Conservation (phyloP, 1,284 basidiomycete genomes). For the Schizophyllum amplum region DNA sequence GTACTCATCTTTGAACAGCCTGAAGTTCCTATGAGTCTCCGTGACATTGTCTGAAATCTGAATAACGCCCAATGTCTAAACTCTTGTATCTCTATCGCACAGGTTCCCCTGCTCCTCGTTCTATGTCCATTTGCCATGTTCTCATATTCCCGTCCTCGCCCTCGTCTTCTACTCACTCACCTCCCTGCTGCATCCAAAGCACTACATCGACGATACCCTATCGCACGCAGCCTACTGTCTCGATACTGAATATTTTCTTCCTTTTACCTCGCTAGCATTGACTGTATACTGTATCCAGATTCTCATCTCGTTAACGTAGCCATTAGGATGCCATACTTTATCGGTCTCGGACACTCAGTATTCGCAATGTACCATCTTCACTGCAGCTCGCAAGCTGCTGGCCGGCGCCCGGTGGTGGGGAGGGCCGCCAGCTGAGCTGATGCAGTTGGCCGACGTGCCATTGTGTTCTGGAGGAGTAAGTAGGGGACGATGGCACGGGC, state of each 20-base stretch:
- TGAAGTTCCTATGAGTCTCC: slow-evolving; percentile 81
- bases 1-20: slow-evolving; percentile 39
- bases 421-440: slow-evolving; percentile 58
- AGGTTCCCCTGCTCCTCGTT: slow-evolving; percentile 21
- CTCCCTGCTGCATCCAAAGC: slow-evolving; percentile 1
- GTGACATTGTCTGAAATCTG: slow-evolving; percentile 67
- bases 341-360: slow-evolving; percentile 40
- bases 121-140: slow-evolving; percentile 16
- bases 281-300: not conserved
- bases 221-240: slow-evolving; percentile 7
- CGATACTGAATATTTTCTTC: slow-evolving; percentile 5
- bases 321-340: slow-evolving; percentile 29
- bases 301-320: slow-evolving; percentile 23
- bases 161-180: slow-evolving; percentile 5
- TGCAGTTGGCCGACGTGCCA: slow-evolving; percentile 67
- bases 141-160: not conserved
- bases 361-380: slow-evolving; percentile 75
- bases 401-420: slow-evolving; percentile 12
- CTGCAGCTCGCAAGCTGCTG: slow-evolving; percentile 45
- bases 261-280: slow-evolving; percentile 18
- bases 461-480: slow-evolving; percentile 29
- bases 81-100: slow-evolving; percentile 76
- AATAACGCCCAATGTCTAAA: slow-evolving; percentile 28
- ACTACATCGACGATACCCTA: slow-evolving; percentile 1
- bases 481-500: not conserved